Evolutionary conservation across 306 rosid species (phyloP).

Genomic region (Vachellia collinsii): DNA sequence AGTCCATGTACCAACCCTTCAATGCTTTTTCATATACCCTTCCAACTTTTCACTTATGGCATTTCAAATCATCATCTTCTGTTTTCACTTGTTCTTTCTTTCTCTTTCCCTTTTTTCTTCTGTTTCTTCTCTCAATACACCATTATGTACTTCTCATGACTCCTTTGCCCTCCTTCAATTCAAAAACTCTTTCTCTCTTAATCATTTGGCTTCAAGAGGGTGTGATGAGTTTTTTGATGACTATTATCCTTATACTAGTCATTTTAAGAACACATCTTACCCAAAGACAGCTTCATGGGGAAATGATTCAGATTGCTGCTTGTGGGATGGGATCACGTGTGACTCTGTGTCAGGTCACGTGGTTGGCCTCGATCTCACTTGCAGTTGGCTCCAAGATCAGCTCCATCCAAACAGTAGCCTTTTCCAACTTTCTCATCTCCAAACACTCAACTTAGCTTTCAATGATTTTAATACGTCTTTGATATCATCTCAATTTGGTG

Average conservation of each 20-base stretch:
- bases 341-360: constrained; percentile 8
- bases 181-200: background rate
- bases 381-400: background rate
- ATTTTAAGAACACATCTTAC: background rate
- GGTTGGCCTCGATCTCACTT: background rate
- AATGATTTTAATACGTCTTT: background rate
- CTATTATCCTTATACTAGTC: no score
- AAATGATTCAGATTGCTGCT: constrained; percentile 21
- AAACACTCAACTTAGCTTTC: background rate
- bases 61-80: no score
- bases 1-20: no score
- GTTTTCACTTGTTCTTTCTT: no score
- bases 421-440: background rate
- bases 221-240: background rate
- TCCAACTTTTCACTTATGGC: no score
- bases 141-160: background rate
- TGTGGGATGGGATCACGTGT: constrained; percentile 28
- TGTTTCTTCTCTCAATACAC: background rate
- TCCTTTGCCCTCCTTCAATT: background rate
- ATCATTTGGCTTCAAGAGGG: background rate
- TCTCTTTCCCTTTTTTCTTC: background rate
- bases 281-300: constrained; percentile 26
- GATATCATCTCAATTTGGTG: background rate
- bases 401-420: background rate
- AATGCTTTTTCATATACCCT: no score